Base-by-base conservation (phyloP, 1,139 yeast genomes). In the Taiozyma sp. region DNA sequence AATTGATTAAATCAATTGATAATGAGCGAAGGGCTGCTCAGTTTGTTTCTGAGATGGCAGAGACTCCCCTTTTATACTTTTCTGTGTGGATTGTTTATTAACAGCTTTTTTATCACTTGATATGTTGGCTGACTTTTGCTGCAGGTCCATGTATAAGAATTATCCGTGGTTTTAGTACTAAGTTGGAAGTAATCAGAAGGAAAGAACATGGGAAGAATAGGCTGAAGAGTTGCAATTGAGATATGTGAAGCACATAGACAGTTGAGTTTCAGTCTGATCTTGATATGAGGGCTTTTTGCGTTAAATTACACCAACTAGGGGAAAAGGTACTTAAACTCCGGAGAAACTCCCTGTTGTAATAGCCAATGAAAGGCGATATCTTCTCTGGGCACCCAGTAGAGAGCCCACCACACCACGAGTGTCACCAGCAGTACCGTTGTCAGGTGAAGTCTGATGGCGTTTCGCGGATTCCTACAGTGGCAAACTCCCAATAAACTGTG, bases 1-100 rank as follows among this genome's bases (percentile, higher is more conserved):
- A 24, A 21, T 39, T 39, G 42, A 39, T 43, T n/a, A 42, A 21
- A 16, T 22, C 21, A 43, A 22, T 47, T 47, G 43, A 39, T 43
- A 30, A 28, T 43, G 24, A 22, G 28, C 10, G 9, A 21, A 34
- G 26, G 7, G 26, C 7, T 24, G 7, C 3, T 24, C 26, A 24
- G 19, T 19, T 24, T 24, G 7, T 29, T 29, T 29, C 10, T 10
- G 30, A 29, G 30, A 24, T 29, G 30, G 30, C 30, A 29, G 30
- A 11, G 10, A 10, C 30, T 16, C 4, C 13, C 30, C 43, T 40
- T 40, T 40, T 40, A 40, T 40, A 40, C 19, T 40, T 40, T 40
- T 37, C 24, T 11, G 11, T 7, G 22, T 35, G 10, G 22, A 1
- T 39, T 39, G n/a, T 35, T 19, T 37, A 35, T 21, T 3, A 37